phyloP scores from a whole-genome alignment of 2,329 filamentous ascomycete species.

The Raffaelea albimanens region DNA sequence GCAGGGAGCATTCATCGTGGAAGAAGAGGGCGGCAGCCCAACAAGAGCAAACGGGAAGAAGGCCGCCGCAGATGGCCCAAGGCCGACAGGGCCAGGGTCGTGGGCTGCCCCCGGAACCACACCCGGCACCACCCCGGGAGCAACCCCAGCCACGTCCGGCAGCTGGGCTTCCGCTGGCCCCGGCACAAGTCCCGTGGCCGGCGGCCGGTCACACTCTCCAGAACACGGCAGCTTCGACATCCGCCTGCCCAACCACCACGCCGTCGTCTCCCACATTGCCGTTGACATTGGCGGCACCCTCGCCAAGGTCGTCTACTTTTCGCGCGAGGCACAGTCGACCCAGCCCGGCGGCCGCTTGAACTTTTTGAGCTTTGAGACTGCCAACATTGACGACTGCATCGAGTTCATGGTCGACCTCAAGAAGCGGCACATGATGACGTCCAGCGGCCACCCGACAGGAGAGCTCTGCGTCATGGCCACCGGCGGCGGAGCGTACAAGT shows the following conservation, averaged over 20 bases:
- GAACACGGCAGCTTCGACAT: slow-evolving; percentile 80
- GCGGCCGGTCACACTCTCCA: slow-evolving; percentile 24
- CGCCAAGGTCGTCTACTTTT: slow-evolving; percentile 96
- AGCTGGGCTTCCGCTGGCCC: no score
- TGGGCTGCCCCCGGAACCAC: no score
- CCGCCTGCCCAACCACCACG: slow-evolving; percentile 88
- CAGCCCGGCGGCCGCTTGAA: slow-evolving; percentile 84
- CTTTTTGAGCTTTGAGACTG: slow-evolving; percentile 94
- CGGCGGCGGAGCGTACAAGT: slow-evolving; percentile 92
- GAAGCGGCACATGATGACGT: slow-evolving; percentile 59
- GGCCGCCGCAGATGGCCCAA: no score
- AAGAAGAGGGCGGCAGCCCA: slow-evolving; percentile 66
- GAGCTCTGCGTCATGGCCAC: slow-evolving; percentile 92
- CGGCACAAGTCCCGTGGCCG: no score
- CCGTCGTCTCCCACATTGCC: slow-evolving; percentile 91
- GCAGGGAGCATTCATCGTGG: slow-evolving; percentile 90
- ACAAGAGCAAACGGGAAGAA: no score
- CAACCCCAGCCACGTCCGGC: no score
- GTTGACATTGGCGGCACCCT: slow-evolving; percentile 95
- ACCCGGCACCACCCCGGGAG: no score
- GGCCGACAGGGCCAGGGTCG: slow-evolving; percentile 11
- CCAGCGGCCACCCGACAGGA: slow-evolving; percentile 56
- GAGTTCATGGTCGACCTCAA: slow-evolving; percentile 84
- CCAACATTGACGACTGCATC: slow-evolving; percentile 86
- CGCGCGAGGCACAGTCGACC: slow-evolving; percentile 69